Conservation (phyloP, 1,139 yeast genomes). For the Candida frijolesensis region DNA sequence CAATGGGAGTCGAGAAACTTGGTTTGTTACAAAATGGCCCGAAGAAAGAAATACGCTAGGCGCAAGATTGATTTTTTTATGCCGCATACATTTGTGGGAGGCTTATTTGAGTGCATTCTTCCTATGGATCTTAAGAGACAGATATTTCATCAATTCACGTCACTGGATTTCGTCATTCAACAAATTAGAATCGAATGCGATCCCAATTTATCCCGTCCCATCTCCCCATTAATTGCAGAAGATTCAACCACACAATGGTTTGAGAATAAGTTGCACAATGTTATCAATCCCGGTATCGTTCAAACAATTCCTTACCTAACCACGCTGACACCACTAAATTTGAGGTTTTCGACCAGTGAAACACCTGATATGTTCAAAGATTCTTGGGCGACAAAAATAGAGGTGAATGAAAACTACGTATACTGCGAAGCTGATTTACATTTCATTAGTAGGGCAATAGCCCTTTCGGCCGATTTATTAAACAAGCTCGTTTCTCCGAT, state of each 20-base stretch:
- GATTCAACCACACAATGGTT: slow-evolving; percentile 53
- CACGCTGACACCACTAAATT: slow-evolving; percentile 49
- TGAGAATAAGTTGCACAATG: slow-evolving; percentile 25
- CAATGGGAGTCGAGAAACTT: slow-evolving; percentile 37
- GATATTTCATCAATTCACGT: slow-evolving; percentile 20
- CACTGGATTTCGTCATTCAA: slow-evolving; percentile 20
- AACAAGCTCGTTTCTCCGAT: slow-evolving; percentile 32
- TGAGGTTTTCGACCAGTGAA: slow-evolving; percentile 38
- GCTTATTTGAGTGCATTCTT: slow-evolving; percentile 56
- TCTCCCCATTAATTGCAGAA: slow-evolving; percentile 65
- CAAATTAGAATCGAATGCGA: slow-evolving; percentile 37
- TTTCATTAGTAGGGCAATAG: slow-evolving; percentile 33
- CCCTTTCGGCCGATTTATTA: slow-evolving; percentile 32
- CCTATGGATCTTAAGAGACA: slow-evolving; percentile 23
- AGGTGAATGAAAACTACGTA: slow-evolving; percentile 53
- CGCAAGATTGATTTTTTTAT: slow-evolving; percentile 52
- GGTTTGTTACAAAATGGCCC: slow-evolving; percentile 62
- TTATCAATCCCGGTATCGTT: slow-evolving; percentile 29
- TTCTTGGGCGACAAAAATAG: slow-evolving; percentile 52
- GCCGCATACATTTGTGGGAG: slow-evolving; percentile 69
- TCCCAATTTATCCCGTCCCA: slow-evolving; percentile 40
- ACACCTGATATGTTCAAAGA: slow-evolving; percentile 32
- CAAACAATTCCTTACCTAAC: slow-evolving; percentile 62
- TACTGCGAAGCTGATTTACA: slow-evolving; percentile 43
- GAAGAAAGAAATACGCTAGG: slow-evolving; percentile 59